Evolutionary conservation across 106 monocot genomes (phyloP), one percentile per base, ranked within the genome.

Genomic region (Apostasia ramifera): DNA sequence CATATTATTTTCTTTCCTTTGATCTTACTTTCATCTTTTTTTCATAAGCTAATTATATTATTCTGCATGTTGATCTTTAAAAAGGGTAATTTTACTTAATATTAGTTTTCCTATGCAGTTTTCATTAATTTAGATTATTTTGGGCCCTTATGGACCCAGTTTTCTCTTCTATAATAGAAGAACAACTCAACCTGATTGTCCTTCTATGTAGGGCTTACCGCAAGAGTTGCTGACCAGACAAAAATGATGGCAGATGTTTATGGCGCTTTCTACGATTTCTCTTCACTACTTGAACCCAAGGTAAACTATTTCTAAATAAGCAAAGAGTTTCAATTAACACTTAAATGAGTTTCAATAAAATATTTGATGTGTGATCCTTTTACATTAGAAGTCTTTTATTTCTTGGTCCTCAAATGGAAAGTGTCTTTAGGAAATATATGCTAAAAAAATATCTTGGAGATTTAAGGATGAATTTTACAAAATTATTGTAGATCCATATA

Each of bases 211-310:
- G 94, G 94, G 51, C 66, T 85, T 47, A 69, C 76, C 57, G 91
- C 91, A 4, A 80, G 77, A 61, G 55, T 94, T 43, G 88, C 83
- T 57, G 77, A 79, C 15, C 75, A 83, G 57, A 91, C 87, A 74
- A 87, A 67, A 72, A 73, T 78, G 41, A 90, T 94, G 90, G 69
- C 86, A 45, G 94, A 94, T 85, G 87, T 94, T 55, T 90, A 91
- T 77, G 79, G 80, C 69, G 87, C 87, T 73, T 94, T 94, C 60
- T 91, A 73, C 68, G 91, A 85, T 57, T 91, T 91, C 69, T 91
- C 91, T 64, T 40, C 69, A 46, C 46, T 88, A 66, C 47, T 94
- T 39, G 82, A 85, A 59, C 85, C 81, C 4, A 91, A 94, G 88
- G 94, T 94, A 81, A 48, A 47, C 42, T 54, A 62, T 1, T 66